Conservation (phyloP, 2,329 filamentous ascomycete genomes). For the Paecilomyces niveus region DNA sequence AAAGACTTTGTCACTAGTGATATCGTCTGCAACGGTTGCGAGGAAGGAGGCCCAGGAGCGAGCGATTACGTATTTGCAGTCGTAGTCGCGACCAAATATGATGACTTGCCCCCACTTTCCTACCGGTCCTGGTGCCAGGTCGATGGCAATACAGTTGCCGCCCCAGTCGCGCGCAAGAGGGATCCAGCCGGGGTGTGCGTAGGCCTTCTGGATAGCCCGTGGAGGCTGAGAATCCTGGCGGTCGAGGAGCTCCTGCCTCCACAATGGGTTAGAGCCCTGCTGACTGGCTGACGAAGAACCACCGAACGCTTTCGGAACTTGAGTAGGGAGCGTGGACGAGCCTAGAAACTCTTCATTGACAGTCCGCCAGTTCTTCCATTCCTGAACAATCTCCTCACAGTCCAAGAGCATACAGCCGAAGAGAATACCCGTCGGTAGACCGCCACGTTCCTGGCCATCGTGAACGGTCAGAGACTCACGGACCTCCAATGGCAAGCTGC, state of each 20-base stretch:
- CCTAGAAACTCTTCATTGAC: constrained; percentile 86
- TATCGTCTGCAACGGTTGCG: constrained; percentile 79
- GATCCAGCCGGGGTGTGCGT: constrained; percentile 92
- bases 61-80: constrained; percentile 95
- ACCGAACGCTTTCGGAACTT: constrained; percentile 65
- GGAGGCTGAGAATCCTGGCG: constrained; percentile 84
- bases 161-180: constrained; percentile 96
- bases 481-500: constrained; percentile 85
- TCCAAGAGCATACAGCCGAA: constrained; percentile 94
- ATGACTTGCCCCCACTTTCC: constrained; percentile 97
- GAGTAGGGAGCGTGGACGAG: constrained; percentile 45
- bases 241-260: constrained; percentile 77
- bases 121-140: constrained; percentile 80
- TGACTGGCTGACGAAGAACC: constrained; percentile 56
- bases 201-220: constrained; percentile 81
- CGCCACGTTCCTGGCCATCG: constrained; percentile 94
- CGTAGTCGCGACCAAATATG: constrained; percentile 93
- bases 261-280: constrained; percentile 55
- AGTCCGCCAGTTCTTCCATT: constrained; percentile 93
- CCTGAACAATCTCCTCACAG: constrained; percentile 95
- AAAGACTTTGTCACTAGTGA: constrained; percentile 81
- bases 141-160: constrained; percentile 92
- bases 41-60: constrained; percentile 86
- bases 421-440: constrained; percentile 81
- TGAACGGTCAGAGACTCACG: constrained; percentile 85